A percentile compares a stretch with the other conserved stretches of the same genome.
Conservation (phyloP, 2,329 filamentous ascomycete species). For the Exophiala lecanii-corni region DNA sequence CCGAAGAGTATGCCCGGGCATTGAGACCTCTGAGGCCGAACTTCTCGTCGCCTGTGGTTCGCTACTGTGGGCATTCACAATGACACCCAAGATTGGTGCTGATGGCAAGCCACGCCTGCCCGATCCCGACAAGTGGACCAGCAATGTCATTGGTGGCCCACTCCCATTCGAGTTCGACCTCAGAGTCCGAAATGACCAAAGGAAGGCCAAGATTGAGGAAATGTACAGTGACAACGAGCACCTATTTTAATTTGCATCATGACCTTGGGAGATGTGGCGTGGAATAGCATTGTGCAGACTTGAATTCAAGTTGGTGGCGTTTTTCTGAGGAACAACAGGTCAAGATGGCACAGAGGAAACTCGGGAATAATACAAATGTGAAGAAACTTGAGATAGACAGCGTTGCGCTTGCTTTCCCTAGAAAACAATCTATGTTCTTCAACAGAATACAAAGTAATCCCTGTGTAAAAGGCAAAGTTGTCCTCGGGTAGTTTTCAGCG, state of each 20-base stretch:
- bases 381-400: no score
- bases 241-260: not conserved
- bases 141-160: slow-evolving; percentile 27
- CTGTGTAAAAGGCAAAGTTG: no score
- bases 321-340: no score
- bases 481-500: no score
- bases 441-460: no score
- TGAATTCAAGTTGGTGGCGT: no score
- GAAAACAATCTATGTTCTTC: no score
- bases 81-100: slow-evolving; percentile 22
- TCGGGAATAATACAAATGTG: no score
- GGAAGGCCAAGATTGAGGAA: slow-evolving; percentile 1
- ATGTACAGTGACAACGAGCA: not conserved
- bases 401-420: no score
- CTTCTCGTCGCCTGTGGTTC: slow-evolving; percentile 27
- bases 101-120: slow-evolving; percentile 25
- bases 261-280: not conserved
- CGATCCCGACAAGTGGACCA: slow-evolving; percentile 23
- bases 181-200: slow-evolving; percentile 17
- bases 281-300: no score
- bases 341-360: no score
- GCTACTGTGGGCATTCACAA: slow-evolving; percentile 26
- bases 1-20: slow-evolving; percentile 29
- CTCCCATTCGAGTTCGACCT: slow-evolving; percentile 28
- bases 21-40: slow-evolving; percentile 27